A percentile compares a stretch with the other conserved stretches of the same genome.
Conservation (phyloP, 179 eudicot species). For the Beta corolliflora region DNA sequence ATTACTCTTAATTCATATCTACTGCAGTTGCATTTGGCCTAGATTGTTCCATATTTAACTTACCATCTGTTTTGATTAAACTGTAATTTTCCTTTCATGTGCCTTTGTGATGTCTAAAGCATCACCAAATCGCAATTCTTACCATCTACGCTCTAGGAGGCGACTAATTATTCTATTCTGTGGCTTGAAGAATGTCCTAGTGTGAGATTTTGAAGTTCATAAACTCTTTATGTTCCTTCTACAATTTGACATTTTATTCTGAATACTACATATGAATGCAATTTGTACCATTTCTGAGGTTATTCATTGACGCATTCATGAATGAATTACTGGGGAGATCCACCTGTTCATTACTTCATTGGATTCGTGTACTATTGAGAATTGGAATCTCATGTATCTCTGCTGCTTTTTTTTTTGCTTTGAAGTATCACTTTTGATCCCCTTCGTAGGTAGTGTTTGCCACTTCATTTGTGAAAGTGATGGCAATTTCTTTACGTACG, state of each 20-base stretch:
- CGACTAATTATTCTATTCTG: background rate
- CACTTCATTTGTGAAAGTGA: constrained; percentile 10
- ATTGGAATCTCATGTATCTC: too few species aligned
- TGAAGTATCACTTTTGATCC: background rate
- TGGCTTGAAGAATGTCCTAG: background rate
- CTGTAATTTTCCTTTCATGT: background rate
- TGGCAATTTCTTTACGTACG: background rate
- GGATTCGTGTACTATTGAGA: background rate
- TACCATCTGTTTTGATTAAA: background rate
- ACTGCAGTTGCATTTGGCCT: too few species aligned
- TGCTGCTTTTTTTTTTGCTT: too few species aligned
- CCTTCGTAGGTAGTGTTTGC: constrained; percentile 1
- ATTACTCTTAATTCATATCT: background rate
- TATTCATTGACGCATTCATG: background rate
- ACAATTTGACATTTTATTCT: background rate
- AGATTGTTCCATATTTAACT: background rate
- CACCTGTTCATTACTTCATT: background rate
- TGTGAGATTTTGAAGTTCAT: background rate
- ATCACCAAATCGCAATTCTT: background rate
- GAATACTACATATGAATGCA: background rate
- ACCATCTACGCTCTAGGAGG: background rate
- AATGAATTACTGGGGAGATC: background rate
- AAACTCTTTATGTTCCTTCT: background rate
- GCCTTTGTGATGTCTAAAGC: background rate
- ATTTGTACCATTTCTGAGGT: background rate